Percentiles rank a stretch among this genome's conserved stretches.
phyloP scores from a whole-genome alignment of 164 flowering plant genomes.

The Umbilicus rupestris region DNA sequence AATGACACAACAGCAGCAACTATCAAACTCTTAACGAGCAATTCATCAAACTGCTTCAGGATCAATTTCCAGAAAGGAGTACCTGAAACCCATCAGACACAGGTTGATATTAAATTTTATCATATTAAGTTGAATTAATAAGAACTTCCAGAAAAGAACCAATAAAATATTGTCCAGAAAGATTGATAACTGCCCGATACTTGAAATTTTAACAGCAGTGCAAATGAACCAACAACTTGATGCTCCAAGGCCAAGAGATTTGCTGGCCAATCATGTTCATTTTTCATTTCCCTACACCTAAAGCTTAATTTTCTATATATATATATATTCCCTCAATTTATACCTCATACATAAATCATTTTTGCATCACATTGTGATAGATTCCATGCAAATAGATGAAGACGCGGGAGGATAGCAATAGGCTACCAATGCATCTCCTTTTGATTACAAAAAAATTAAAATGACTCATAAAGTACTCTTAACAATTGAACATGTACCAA shows the following conservation, averaged over 20 bases:
- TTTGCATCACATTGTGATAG: not conserved
- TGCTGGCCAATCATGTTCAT: not conserved
- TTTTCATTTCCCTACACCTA: not conserved
- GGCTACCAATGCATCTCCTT: too few species aligned
- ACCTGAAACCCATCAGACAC: conserved; percentile 38
- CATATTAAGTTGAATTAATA: not conserved
- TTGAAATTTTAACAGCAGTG: not conserved
- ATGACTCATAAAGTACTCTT: not conserved
- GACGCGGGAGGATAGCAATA: not conserved
- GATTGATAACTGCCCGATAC: not conserved
- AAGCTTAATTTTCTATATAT: not conserved
- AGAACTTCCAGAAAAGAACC: not conserved
- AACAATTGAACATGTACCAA: not conserved
- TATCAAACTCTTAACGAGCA: conserved; percentile 94
- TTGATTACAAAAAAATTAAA: too few species aligned
- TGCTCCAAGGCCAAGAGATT: not conserved
- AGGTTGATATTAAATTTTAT: not conserved
- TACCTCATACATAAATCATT: not conserved
- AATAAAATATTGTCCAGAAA: not conserved
- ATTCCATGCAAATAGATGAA: not conserved
- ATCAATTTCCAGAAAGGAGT: conserved; percentile 92
- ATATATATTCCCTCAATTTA: not conserved
- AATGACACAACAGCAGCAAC: conserved; percentile 85
- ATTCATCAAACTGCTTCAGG: conserved; percentile 92
- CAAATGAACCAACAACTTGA: not conserved